Conservation (phyloP, 768 basidiomycete species). For the Lepiota subincarnata region DNA sequence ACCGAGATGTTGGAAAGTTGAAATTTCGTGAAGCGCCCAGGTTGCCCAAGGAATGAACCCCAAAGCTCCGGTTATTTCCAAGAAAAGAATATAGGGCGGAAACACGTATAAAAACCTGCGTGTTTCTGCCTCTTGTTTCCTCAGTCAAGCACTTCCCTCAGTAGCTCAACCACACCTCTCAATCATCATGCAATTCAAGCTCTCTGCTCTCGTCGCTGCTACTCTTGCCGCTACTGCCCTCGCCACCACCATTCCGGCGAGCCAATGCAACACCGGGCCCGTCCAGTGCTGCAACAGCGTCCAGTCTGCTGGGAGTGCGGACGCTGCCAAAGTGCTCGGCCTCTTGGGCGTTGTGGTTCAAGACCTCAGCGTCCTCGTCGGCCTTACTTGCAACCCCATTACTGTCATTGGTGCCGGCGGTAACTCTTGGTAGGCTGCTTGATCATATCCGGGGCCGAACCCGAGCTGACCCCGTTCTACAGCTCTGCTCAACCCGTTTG, state of each 20-base stretch:
- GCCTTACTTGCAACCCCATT: constrained; percentile 26
- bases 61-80: not conserved
- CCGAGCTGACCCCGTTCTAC: not conserved
- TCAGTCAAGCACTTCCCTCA: constrained; percentile 16
- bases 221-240: constrained; percentile 21
- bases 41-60: not conserved
- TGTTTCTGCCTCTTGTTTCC: not conserved
- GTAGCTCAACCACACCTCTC: constrained; percentile 12
- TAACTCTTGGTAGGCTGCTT: constrained; percentile 19
- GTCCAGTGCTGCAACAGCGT: constrained; percentile 29
- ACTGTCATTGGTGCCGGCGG: constrained; percentile 20
- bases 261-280: constrained; percentile 21
- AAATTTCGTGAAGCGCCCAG: not conserved
- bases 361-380: constrained; percentile 22
- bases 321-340: constrained; percentile 12
- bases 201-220: constrained; percentile 16
- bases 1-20: not conserved
- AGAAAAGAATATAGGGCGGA: not conserved
- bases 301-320: constrained; percentile 11
- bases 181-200: constrained; percentile 20
- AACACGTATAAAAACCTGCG: not conserved
- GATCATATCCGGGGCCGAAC: not conserved
- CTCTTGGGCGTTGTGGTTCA: constrained; percentile 17
- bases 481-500: constrained; percentile 27
- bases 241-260: constrained; percentile 11